phyloP scores from a whole-genome alignment of 2,329 filamentous ascomycete species.

The Sporothrix euskadiensis region DNA sequence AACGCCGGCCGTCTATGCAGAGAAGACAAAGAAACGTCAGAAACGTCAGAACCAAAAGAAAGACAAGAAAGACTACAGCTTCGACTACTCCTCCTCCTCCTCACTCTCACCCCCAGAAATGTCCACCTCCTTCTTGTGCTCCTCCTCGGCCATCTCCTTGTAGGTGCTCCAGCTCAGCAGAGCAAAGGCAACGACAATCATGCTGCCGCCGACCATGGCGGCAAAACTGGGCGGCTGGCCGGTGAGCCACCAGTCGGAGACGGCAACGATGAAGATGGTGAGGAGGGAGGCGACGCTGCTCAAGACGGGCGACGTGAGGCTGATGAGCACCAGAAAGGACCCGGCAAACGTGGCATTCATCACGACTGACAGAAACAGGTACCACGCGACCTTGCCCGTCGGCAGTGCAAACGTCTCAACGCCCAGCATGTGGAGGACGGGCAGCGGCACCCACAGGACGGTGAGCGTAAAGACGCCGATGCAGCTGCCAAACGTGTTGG shows the following conservation, averaged over 20 bases:
- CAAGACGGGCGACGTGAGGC: slow-evolving; percentile 86
- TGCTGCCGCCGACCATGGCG: slow-evolving; percentile 75
- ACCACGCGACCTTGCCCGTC: slow-evolving; percentile 71
- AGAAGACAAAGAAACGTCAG: background rate
- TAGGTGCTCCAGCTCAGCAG: slow-evolving; percentile 90
- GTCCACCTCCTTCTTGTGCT: slow-evolving; percentile 56
- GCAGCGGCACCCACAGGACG: slow-evolving; percentile 90
- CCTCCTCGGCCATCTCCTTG: slow-evolving; percentile 85
- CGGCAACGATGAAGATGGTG: slow-evolving; percentile 93
- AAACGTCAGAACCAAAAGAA: background rate
- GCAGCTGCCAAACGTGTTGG: slow-evolving; percentile 84
- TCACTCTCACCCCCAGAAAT: slow-evolving; percentile 33
- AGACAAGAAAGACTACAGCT: background rate
- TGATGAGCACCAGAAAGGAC: slow-evolving; percentile 89
- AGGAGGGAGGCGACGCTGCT: slow-evolving; percentile 89
- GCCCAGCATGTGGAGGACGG: slow-evolving; percentile 75
- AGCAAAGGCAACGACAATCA: slow-evolving; percentile 88
- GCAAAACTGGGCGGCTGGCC: slow-evolving; percentile 73
- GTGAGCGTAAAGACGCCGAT: slow-evolving; percentile 84
- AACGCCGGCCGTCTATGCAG: background rate
- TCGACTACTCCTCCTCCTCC: slow-evolving; percentile 28
- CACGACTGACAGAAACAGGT: slow-evolving; percentile 76
- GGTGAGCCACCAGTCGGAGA: slow-evolving; percentile 85
- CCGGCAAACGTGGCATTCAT: slow-evolving; percentile 92
- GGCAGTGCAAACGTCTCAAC: slow-evolving; percentile 84